Base-by-base conservation (phyloP, 306 rosid genomes). In the Ormosia emarginata region DNA sequence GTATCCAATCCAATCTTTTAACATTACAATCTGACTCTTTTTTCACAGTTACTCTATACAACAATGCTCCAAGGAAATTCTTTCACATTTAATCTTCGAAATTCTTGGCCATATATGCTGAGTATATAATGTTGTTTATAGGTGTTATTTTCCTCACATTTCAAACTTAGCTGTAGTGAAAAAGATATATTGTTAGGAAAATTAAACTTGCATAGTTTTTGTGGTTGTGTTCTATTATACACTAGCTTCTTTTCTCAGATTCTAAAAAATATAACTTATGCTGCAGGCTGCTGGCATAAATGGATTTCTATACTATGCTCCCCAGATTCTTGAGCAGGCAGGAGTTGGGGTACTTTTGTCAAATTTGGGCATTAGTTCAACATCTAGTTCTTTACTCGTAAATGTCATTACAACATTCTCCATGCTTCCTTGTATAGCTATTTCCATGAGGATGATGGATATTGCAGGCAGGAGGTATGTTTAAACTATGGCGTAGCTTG, bases 351-450 rank as follows among this genome's bases (percentile, higher is more conserved):
- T 76, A n/a, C 89, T 91, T 81, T 62, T 93, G 8, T 72, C 94
- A 71, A 79, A 84, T 49, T 17, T 90, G 49, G 89, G 90, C 33
- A 8, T 93, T 50, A 66, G 62, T 74, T 33, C 88, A 33, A 61
- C 71, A 10, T 91, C 93, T 44, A 74, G 87, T 63, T 80, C 95
- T 13, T 75, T 93, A 33, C 89, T 91, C 0, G 81, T 88, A 9
- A 91, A 89, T 84, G 69, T 82, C 63, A 12, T 89, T 12, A 81
- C 85, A 62, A 81, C 97, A 6, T 87, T 93, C 3, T 77, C 58
- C 9, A 93, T 91, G 97, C 95, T 93, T 87, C 97, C 97, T 49
- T 89, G 91, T 81, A 84, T 91, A 75, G 86, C 79, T 59, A 7
- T 84, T 85, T 77, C 95, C 63, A 88, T 93, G 90, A 82, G 89